These are phyloP conservation scores for Globisporangium canariense DNA, from an alignment of 352 stramenopile genomes.

Conservation along the genomic window DNA sequence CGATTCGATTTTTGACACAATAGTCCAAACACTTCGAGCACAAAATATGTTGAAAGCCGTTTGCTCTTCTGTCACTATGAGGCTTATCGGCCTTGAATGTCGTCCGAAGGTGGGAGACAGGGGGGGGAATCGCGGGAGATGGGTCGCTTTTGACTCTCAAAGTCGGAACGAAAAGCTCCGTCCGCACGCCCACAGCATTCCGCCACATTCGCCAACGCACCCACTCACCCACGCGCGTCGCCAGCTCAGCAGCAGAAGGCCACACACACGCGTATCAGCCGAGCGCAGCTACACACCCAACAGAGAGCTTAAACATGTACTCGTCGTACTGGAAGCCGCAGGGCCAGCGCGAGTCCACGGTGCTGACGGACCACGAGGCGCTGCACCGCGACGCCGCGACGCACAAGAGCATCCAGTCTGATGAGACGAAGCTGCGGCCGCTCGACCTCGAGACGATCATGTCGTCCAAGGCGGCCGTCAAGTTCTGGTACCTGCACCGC, in stretches of 20 bases:
- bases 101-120: conserved; percentile 3
- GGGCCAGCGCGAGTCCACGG: conserved; percentile 62
- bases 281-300: not conserved
- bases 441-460: conserved; percentile 87
- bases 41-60: too few relatives aligned
- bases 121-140: conserved; percentile 5
- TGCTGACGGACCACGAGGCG: conserved; percentile 81
- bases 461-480: conserved; percentile 82
- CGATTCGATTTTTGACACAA: too few relatives aligned
- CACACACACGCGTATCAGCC: conserved; percentile 7
- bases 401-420: conserved; percentile 76
- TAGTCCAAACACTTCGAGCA: too few relatives aligned
- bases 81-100: not conserved
- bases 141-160: not conserved
- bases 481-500: conserved; percentile 88
- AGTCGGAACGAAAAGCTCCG: conserved; percentile 5
- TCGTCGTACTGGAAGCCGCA: conserved; percentile 84
- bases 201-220: not conserved
- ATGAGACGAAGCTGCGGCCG: conserved; percentile 72
- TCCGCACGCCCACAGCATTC: not conserved
- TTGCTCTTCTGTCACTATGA: not conserved
- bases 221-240: not conserved
- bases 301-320: conserved; percentile 49
- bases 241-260: not conserved
- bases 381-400: conserved; percentile 76